Base-by-base conservation (phyloP, 192 early-diverging fungal genomes). In the Umbelopsis sp. region DNA sequence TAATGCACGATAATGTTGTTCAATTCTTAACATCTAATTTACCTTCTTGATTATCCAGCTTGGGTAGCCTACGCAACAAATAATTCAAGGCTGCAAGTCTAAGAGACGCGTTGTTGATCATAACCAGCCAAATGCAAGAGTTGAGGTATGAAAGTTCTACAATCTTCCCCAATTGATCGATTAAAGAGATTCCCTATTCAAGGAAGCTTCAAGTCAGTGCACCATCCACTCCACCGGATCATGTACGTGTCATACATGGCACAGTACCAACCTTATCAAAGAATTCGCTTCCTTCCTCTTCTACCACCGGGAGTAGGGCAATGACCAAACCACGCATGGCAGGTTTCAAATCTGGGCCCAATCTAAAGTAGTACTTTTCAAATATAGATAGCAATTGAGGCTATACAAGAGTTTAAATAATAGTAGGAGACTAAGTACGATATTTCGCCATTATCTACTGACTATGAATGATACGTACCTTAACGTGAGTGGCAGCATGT, bases 241-340 rank as follows among this genome's bases (percentile, higher is more conserved):
- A n/a, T n/a, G n/a, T n/a, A n/a, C n/a, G n/a, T n/a, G n/a, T n/a
- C n/a, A n/a, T n/a, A n/a, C n/a, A n/a, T n/a, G n/a, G n/a, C 12
- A 50, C 24, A 31, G 38, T n/a, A 51, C 83, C 75, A 31, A 93
- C 93, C 66, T 88, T 85, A 50, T 91, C 90, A 75, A 92, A 93
- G 66, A 86, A 90, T 71, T 98, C 96, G 73, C 85, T 91, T 25
- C 89, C 90, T 72, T 95, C 95, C 68, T 97, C 97, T 68, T 98
- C 97, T 4, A 97, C 77, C 7, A 88, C 92, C 6, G 95, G 91
- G 52, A 97, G 81, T 21, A 98, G 66, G 0, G 91, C 94, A 22
- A 91, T 89, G 24, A 94, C 84, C 17, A 98, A 82, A 45, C 90
- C 90, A 73, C 94, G 92, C 66, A 95, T 80, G 51, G 88, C 89